A percentile compares a stretch with the other conserved stretches of the same genome.
phyloP scores from a whole-genome alignment of 768 basidiomycete species.

The Phanerodontia chrysosporium region DNA sequence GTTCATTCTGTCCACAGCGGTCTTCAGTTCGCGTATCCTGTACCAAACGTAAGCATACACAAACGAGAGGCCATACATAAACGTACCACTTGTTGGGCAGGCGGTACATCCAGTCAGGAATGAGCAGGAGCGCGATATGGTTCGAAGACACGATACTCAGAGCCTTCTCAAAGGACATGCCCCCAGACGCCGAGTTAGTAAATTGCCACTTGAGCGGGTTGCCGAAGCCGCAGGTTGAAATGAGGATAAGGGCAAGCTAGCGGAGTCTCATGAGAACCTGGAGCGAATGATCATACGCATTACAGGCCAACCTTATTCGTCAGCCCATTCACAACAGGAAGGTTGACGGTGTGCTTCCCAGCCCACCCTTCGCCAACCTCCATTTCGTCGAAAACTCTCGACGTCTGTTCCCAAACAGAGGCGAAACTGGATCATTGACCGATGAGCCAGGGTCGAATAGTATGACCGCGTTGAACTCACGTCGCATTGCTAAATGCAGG shows the following conservation, averaged over 20 bases:
- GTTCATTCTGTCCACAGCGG: not conserved
- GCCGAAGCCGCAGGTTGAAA: conserved; percentile 4
- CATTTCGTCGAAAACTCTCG: not conserved
- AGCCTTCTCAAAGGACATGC: conserved; percentile 5
- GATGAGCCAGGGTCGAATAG: not conserved
- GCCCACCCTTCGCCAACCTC: not conserved
- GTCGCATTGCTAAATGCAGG: not conserved
- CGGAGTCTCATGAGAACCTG: not conserved
- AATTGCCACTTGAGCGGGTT: not conserved
- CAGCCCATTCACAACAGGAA: not conserved
- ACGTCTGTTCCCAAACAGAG: not conserved
- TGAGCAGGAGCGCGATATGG: not conserved
- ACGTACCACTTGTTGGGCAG: not conserved
- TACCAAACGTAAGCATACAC: not conserved
- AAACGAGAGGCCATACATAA: not conserved
- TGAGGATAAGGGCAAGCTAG: not conserved
- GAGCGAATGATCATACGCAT: not conserved
- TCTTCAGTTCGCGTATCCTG: not conserved
- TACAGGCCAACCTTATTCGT: not conserved
- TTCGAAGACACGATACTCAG: not conserved
- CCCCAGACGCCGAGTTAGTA: not conserved
- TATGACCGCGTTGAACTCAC: too few relatives aligned
- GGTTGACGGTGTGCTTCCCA: not conserved
- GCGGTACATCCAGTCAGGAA: conserved; percentile 1
- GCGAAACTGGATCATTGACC: not conserved